Evolutionary conservation across 2,329 filamentous ascomycete genomes (phyloP).

Genomic region (Tolypocladium ovalisporum): DNA sequence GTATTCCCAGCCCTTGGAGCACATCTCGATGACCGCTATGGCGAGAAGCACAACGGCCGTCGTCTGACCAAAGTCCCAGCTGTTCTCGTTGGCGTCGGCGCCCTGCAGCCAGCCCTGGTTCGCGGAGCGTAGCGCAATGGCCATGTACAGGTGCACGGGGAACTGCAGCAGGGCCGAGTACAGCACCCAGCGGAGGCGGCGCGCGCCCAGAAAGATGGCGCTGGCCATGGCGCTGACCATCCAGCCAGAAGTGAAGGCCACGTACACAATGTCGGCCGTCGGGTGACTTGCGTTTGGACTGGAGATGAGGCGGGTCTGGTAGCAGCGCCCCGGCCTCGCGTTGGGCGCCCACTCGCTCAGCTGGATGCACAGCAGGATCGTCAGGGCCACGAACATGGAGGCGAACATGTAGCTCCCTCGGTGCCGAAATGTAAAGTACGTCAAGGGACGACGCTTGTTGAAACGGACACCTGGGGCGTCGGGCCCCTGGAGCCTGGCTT

Average conservation of each 20-base stretch:
- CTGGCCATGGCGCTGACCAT: background rate
- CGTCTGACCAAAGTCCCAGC: slow-evolving; percentile 21
- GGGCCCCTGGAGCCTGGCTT: background rate
- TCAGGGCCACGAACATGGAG: background rate
- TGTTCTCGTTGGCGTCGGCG: slow-evolving; percentile 10
- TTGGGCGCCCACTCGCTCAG: background rate
- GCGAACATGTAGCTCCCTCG: background rate
- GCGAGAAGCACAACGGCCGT: slow-evolving; percentile 16
- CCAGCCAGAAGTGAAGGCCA: background rate
- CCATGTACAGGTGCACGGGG: slow-evolving; percentile 20
- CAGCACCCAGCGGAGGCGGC: slow-evolving; percentile 9
- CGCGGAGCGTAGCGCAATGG: slow-evolving; percentile 16
- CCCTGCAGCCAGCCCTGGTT: slow-evolving; percentile 12
- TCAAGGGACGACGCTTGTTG: background rate
- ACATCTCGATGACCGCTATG: slow-evolving; percentile 10
- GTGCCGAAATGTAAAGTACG: background rate
- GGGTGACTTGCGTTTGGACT: background rate
- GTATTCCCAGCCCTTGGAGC: slow-evolving; percentile 11
- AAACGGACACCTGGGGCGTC: background rate
- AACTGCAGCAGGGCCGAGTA: slow-evolving; percentile 16
- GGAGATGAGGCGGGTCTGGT: background rate
- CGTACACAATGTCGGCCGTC: background rate
- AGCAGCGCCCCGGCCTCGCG: background rate
- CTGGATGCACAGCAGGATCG: background rate
- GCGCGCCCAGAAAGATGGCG: slow-evolving; percentile 3